phyloP scores from a whole-genome alignment of 2,329 filamentous ascomycete genomes.

The Clarireedia sp. region DNA sequence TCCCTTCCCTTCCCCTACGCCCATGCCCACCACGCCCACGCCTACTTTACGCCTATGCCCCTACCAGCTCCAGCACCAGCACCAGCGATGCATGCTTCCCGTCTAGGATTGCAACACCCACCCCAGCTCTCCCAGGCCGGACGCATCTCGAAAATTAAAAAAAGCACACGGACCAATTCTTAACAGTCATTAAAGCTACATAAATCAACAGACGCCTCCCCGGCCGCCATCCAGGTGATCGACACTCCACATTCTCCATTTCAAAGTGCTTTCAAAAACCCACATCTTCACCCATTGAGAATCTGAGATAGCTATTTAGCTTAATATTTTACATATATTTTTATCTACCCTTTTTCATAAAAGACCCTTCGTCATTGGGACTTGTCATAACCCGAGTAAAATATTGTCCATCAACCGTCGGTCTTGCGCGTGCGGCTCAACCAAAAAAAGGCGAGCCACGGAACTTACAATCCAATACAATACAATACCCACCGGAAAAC shows the following conservation, averaged over 20 bases:
- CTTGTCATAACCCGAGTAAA: too few relatives aligned
- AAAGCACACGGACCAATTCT: not conserved
- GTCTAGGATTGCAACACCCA: too few relatives aligned
- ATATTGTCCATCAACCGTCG: too few relatives aligned
- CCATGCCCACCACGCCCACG: too few relatives aligned
- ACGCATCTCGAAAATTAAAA: not conserved
- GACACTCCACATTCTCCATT: constrained; percentile 31
- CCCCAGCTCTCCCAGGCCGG: not conserved
- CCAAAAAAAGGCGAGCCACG: not conserved
- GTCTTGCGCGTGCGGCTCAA: too few relatives aligned
- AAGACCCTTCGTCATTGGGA: not conserved
- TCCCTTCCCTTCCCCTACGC: too few relatives aligned
- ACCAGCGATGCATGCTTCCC: too few relatives aligned
- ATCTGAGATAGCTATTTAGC: not conserved
- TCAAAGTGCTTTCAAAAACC: not conserved
- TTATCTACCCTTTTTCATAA: not conserved
- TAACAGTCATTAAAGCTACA: constrained; percentile 15
- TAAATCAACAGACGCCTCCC: constrained; percentile 29
- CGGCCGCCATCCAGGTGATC: constrained; percentile 34
- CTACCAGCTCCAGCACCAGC: too few relatives aligned
- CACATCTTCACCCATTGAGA: not conserved
- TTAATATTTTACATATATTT: not conserved
- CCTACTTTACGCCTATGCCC: too few relatives aligned
- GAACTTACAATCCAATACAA: not conserved
- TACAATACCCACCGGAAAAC: not conserved